Base-by-base conservation (phyloP, 106 monocot genomes). In the Alisma plantagoaquatica region DNA sequence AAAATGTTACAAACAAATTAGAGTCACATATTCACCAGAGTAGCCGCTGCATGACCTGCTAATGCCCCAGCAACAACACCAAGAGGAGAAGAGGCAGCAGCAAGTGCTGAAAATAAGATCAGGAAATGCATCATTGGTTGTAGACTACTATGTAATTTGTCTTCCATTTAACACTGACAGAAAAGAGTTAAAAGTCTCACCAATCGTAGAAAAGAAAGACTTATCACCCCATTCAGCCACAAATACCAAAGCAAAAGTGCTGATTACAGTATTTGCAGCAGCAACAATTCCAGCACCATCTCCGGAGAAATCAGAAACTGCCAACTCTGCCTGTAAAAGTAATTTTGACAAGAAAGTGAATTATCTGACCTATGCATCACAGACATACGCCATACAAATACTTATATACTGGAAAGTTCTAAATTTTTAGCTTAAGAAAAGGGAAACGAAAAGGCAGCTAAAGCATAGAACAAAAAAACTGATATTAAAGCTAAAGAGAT, bases 191-290 rank as follows among this genome's bases (percentile, higher is more conserved):
- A 19, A n/a, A 11, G 43, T 33, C 43, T 45, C 54, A 89, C 96
- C 88, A 65, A 89, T 85, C 8, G 96, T 96, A 23, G 96, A 96
- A 63, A 96, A 96, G 67, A 96, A 96, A 2, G 96, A 96, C 79
- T 89, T 96, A 67, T 96, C 96, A 45, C 96, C 96, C 96, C 96
- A 96, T 78, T 96, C 96, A 61, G 96, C 96, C 45, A 96, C 77
- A 82, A 96, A 96, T 41, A 96, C 96, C 61, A 96, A 63, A 15
- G 79, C 29, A 48, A 96, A 96, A 47, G 96, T 96, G 68, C 96
- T 96, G 23, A 89, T 53, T 5, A 76, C 65, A 44, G 96, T 96
- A 52, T 46, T 85, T 46, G 94, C 75, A 65, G 78, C 84, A 60
- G 89, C 49, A 56, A 81, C 58, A 6, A 85, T 75, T 63, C 96